phyloP scores from a whole-genome alignment of 164 flowering plant species.

The Sedum album region DNA sequence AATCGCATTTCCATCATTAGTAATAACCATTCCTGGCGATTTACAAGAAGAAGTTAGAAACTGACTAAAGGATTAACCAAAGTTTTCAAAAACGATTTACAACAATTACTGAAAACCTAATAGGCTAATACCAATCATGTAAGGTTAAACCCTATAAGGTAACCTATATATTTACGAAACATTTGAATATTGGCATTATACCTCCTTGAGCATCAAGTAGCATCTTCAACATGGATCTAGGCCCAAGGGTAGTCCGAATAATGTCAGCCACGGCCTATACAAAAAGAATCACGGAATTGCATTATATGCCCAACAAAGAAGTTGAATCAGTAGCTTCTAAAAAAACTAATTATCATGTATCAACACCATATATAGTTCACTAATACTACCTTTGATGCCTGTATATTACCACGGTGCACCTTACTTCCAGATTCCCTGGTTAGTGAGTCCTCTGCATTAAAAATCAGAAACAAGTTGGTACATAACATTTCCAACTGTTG shows the following conservation, averaged over 20 bases:
- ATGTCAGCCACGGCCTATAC: slow-evolving; percentile 91
- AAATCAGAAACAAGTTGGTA: background rate
- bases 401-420: slow-evolving; percentile 87
- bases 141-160: too few relatives aligned
- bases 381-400: slow-evolving; percentile 71
- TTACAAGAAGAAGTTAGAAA: background rate
- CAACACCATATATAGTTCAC: too few relatives aligned
- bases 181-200: slow-evolving; percentile 13
- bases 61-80: background rate
- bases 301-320: background rate
- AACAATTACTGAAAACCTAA: background rate
- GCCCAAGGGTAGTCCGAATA: slow-evolving; percentile 93
- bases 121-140: too few relatives aligned
- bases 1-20: slow-evolving; percentile 97
- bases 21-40: slow-evolving; percentile 77
- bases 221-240: slow-evolving; percentile 97
- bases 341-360: too few relatives aligned
- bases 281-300: background rate
- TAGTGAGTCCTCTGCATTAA: slow-evolving; percentile 63
- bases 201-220: slow-evolving; percentile 91
- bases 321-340: background rate
- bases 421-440: slow-evolving; percentile 89
- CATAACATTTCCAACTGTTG: background rate
- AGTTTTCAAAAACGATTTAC: background rate
- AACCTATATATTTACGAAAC: background rate